Evolutionary conservation across 2,329 filamentous ascomycete species (phyloP).

Genomic region (Fusarium longipes): DNA sequence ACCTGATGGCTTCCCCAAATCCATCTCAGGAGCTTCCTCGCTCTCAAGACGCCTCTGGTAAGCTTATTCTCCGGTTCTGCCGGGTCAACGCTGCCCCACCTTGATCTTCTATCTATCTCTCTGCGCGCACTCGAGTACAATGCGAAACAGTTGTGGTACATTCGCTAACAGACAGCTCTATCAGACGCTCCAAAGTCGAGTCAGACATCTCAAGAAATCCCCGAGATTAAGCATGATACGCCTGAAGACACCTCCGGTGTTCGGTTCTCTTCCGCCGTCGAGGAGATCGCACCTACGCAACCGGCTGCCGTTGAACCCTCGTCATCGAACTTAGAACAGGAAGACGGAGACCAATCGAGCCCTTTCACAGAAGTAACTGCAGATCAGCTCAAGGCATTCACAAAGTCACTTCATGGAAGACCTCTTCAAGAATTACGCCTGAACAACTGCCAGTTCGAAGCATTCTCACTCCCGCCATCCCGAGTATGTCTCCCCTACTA

Average conservation of each 20-base stretch:
- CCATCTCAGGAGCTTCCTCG: conserved; percentile 33
- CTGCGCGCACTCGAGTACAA: conserved; percentile 15
- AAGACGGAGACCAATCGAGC: conserved; percentile 38
- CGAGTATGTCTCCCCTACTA: conserved; percentile 69
- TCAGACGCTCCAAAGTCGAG: conserved; percentile 25
- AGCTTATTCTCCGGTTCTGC: conserved; percentile 43
- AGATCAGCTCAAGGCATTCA: conserved; percentile 77
- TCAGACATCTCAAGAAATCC: conserved; percentile 17
- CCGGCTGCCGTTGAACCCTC: conserved; percentile 52
- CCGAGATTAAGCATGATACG: conserved; percentile 14
- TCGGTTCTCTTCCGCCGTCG: conserved; percentile 76
- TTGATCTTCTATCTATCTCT: conserved; percentile 38
- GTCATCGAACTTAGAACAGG: conserved; percentile 38
- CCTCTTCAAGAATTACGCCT: conserved; percentile 85
- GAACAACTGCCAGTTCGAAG: conserved; percentile 89
- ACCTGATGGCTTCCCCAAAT: conserved; percentile 39
- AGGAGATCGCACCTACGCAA: conserved; percentile 69
- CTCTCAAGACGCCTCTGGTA: conserved; percentile 41
- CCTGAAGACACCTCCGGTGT: conserved; percentile 61
- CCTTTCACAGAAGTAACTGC: conserved; percentile 59
- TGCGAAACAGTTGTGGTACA: conserved; percentile 23
- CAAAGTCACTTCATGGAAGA: conserved; percentile 76
- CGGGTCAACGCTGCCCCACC: conserved; percentile 45
- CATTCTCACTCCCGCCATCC: conserved; percentile 86
- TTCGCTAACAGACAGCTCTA: conserved; percentile 33